Evolutionary conservation across 148 eudicot genomes (phyloP).

Genomic region (Vaccinium corymbosum): DNA sequence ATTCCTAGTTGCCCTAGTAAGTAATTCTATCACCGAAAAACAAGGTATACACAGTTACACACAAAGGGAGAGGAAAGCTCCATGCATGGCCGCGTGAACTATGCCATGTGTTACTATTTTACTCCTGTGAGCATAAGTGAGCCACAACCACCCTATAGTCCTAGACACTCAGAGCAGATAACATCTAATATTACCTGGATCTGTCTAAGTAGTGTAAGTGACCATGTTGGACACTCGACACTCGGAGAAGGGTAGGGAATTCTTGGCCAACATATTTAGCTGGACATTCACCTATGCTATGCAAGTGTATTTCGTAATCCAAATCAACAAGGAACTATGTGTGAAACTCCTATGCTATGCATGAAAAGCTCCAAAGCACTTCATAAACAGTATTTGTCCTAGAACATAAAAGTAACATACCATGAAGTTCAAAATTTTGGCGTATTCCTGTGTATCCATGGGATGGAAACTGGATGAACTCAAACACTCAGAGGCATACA

Average conservation of each 20-base stretch:
- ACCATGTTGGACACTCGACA: neutral
- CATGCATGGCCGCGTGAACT: neutral
- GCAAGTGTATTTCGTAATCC: neutral
- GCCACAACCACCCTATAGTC: neutral
- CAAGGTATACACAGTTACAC: neutral
- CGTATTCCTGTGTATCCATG: neutral
- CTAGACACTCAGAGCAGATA: neutral
- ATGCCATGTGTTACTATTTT: neutral
- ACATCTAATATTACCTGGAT: neutral
- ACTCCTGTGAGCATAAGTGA: neutral
- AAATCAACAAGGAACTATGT: neutral
- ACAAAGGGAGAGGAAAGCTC: neutral
- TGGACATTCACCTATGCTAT: neutral
- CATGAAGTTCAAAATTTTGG: neutral
- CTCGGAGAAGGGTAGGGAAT: neutral
- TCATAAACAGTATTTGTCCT: neutral
- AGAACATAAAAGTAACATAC: neutral
- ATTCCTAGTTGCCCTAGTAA: neutral
- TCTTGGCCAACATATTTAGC: neutral
- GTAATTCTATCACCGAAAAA: neutral
- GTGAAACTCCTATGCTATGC: neutral
- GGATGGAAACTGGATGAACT: neutral
- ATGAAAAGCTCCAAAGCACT: neutral
- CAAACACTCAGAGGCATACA: neutral
- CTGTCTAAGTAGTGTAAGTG: neutral